Evolutionary conservation across 306 rosid species (phyloP).

Genomic region (Crotalaria pallida): DNA sequence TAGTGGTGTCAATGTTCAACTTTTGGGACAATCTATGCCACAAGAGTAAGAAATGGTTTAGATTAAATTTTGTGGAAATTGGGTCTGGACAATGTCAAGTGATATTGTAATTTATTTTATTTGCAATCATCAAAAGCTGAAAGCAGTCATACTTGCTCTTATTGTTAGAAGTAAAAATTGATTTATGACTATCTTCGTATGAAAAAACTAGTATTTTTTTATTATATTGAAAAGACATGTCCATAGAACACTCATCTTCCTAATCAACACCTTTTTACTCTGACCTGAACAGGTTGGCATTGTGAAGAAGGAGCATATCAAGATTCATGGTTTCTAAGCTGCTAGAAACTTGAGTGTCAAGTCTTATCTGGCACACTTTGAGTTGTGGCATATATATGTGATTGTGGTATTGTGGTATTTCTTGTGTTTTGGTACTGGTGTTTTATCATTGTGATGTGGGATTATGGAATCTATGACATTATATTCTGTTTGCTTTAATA

Average conservation of each 20-base stretch:
- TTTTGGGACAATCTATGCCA: background rate
- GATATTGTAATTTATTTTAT: background rate
- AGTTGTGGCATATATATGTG: constrained; percentile 20
- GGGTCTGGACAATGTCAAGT: background rate
- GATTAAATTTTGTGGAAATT: background rate
- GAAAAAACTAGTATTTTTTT: background rate
- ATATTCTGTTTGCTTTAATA: constrained; percentile 19
- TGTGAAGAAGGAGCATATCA: constrained; percentile 78
- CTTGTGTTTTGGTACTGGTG: background rate
- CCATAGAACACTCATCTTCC: background rate
- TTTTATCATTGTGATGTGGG: constrained; percentile 35
- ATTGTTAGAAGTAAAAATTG: background rate
- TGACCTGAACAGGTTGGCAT: constrained; percentile 57
- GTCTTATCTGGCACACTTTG: constrained; percentile 16
- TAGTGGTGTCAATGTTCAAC: background rate
- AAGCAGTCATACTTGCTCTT: background rate
- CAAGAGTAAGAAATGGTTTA: background rate
- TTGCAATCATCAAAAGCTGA: background rate
- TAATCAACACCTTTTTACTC: background rate
- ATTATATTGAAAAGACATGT: background rate
- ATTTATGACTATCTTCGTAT: background rate
- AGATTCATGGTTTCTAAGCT: constrained; percentile 66
- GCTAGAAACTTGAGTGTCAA: constrained; percentile 25
- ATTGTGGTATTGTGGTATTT: constrained; percentile 32
- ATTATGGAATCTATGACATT: constrained; percentile 29